Conservation (phyloP, 2,329 filamentous ascomycete species). For the Cercospora nicotianae region DNA sequence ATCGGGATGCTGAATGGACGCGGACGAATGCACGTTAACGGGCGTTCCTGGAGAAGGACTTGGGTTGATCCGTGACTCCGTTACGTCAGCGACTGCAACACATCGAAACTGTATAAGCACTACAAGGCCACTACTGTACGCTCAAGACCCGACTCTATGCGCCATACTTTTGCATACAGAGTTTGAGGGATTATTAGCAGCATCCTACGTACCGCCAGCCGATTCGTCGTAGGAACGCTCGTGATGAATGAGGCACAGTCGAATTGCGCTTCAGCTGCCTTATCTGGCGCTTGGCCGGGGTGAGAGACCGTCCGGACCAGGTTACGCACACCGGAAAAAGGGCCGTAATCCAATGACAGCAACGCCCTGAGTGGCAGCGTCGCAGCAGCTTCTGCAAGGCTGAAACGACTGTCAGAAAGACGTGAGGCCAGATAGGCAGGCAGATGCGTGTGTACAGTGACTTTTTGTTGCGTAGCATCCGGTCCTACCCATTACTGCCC, state of each 20-base stretch:
- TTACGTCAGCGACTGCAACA: background rate
- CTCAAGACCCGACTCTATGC: background rate
- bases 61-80: background rate
- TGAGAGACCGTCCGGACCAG: background rate
- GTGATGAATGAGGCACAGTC: background rate
- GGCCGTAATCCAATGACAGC: background rate
- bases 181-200: background rate
- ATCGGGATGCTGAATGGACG: background rate
- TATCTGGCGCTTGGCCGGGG: background rate
- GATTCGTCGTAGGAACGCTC: background rate
- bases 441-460: background rate
- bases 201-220: background rate
- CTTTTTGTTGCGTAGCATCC: background rate
- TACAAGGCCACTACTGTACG: background rate
- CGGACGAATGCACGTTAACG: background rate
- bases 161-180: constrained; percentile 1
- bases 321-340: constrained; percentile 1
- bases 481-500: background rate
- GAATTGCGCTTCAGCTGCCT: background rate
- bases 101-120: background rate
- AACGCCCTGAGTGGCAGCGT: background rate
- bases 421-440: background rate
- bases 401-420: background rate
- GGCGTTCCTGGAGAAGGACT: background rate
- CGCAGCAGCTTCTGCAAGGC: background rate